Evolutionary conservation across 179 eudicot genomes (phyloP), one percentile per base, ranked within the genome.

Genomic region (Patellifolia procumbens): DNA sequence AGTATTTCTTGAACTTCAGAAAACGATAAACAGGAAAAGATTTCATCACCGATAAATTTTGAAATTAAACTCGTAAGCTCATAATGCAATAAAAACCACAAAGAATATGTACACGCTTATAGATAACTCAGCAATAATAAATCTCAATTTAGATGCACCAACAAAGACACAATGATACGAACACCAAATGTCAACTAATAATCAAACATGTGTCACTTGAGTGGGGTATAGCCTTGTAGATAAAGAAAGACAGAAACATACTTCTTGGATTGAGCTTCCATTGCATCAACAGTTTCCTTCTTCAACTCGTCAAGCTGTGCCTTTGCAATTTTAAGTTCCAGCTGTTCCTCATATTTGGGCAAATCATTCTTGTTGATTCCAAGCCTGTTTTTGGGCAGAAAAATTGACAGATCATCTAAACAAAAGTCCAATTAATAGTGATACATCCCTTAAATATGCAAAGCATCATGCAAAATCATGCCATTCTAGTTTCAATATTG

Each of bases 231-330:
- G 56, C 46, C 1, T 10, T 16, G 67, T 34, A n/a, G 9, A 53
- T 34, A 10, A 68, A 56, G 63, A 70, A 68, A 59, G 29, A 74
- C 4, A 45, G 73, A 16, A 80, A 69, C 81, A 72, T 85, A 94
- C 99, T 93, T 80, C 80, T 95, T 95, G 86, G 83, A 86, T 85
- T 93, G 98, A 75, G 99, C 89, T 75, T 90, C 97, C 99, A 95
- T 95, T 69, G 97, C 98, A 68, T 95, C 99, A 24, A 83, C 64
- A 58, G 89, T 82, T 43, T 93, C 99, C 87, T 91, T 93, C 88
- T 95, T 86, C 86, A 95, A 89, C 87, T 89, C 91, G 82, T 89
- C 97, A 69, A 95, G 79, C 66, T 95, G 97, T 55, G 94, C 94
- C 84, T 91, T 95, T 4, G 99, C 90, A 75, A 95, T 90, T 79